Conservation (phyloP, 179 eudicot species). For the Beta lomatogona region DNA sequence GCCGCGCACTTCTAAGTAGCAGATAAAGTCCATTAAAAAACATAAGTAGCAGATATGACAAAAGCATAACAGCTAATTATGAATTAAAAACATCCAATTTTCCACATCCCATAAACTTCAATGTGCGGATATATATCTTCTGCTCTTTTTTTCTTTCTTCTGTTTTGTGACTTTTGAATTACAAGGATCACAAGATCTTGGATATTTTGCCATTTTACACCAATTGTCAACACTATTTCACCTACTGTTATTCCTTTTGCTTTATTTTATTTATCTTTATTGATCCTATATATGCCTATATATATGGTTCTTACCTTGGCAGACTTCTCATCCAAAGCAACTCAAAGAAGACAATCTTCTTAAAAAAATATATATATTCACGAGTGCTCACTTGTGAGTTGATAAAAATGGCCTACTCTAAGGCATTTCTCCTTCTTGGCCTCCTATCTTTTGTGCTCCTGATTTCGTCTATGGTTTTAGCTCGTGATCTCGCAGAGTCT, state of each 20-base stretch:
- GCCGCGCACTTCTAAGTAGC: background rate
- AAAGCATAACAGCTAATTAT: background rate
- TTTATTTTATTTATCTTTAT: background rate
- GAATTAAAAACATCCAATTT: background rate
- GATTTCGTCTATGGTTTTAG: background rate
- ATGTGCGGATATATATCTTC: too few species aligned
- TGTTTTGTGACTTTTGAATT: background rate
- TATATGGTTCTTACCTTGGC: background rate
- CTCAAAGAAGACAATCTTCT: background rate
- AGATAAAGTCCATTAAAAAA: background rate
- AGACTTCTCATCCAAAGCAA: conserved; percentile 9
- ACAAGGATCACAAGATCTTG: background rate
- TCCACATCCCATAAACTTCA: background rate
- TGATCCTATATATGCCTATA: conserved; percentile 9
- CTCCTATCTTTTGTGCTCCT: conserved; percentile 14
- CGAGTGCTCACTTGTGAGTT: background rate
- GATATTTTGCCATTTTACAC: background rate
- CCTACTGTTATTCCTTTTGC: conserved; percentile 4
- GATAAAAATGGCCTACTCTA: conserved; percentile 17
- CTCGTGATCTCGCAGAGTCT: conserved; percentile 18
- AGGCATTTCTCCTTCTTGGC: conserved; percentile 25
- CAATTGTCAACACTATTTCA: conserved; percentile 6
- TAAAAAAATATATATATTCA: too few species aligned
- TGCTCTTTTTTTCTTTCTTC: background rate
- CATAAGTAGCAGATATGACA: background rate